Conservation (phyloP, 2,329 filamentous ascomycete genomes). For the Kalaharituber pfeilii region DNA sequence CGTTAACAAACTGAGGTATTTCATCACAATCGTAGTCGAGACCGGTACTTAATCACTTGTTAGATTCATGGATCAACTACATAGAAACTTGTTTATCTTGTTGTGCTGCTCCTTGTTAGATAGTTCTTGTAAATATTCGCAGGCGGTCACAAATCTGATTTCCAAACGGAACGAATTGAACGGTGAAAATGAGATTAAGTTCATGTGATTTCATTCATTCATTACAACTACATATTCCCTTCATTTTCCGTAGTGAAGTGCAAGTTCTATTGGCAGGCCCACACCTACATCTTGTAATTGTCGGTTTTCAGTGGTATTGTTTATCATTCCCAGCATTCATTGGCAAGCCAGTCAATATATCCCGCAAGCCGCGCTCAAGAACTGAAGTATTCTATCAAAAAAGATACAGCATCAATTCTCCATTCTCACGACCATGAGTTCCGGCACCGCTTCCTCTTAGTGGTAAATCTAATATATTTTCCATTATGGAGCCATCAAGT, state of each 20-base stretch:
- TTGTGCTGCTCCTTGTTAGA: too few relatives aligned
- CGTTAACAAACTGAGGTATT: too few relatives aligned
- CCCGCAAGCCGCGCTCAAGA: not conserved
- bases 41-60: too few relatives aligned
- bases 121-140: too few relatives aligned
- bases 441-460: too few relatives aligned
- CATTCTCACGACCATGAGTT: too few relatives aligned
- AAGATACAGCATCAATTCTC: not conserved
- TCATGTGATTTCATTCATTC: conserved; percentile 1
- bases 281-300: not conserved
- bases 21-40: too few relatives aligned
- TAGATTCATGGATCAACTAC: too few relatives aligned
- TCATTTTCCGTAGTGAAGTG: not conserved
- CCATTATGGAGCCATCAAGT: conserved; percentile 30
- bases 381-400: conserved; percentile 2
- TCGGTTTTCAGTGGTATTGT: conserved; percentile 1
- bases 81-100: too few relatives aligned
- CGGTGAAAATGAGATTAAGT: too few relatives aligned
- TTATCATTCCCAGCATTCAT: conserved; percentile 1
- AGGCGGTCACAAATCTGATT: too few relatives aligned
- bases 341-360: not conserved
- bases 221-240: conserved; percentile 1
- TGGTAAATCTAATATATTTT: not conserved
- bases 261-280: not conserved
- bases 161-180: too few relatives aligned